Evolutionary conservation across 225 moss, liverwort and hornwort species (phyloP), one percentile per base, ranked within the genome.

Genomic region (Marchantia polymorpha): DNA sequence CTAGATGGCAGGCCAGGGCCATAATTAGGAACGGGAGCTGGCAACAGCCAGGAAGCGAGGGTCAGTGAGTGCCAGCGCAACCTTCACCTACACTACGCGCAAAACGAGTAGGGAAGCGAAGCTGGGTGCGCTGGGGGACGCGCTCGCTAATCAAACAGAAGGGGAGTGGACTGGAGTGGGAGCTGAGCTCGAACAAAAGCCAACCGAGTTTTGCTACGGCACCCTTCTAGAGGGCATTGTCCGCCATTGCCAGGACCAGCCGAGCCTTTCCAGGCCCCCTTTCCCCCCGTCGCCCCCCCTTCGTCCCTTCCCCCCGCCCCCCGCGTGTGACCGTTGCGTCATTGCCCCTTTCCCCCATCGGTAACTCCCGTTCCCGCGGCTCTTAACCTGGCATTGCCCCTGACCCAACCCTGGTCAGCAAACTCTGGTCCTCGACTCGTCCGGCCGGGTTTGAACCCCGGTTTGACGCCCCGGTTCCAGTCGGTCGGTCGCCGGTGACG

Each of bases 21-120:
- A 51, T 72, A 72, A 72, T 72, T 51, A 52, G 20, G 72, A 72
- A 13, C 0, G 50, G 19, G 23, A 12, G 72, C 23, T 72, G 72
- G 72, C 72, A 72, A 72, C 10, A 69, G 68, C 31, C 14, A 72
- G 72, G 51, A 52, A 72, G 51, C 25, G 9, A n/a, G 71, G 74
- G 52, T 22, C 56, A 75, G 75, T 60, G 56, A 27, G 16, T 56
- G 75, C 59, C 75, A 75, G 75, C 75, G 75, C 30, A 31, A 39
- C 56, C 59, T 47, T 75, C 52, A 75, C 56, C 75, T 22, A 27
- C 55, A 56, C 75, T 27, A 56, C 12, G 29, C 56, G 56, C 52
- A 74, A 74, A 74, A 53, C 56, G 54, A 30, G 70, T 47, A 11
- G 70, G 70, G 70, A 22, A 27, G 22, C 2, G 65, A 19, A 7